Evolutionary conservation across 805 yeast genomes (phyloP), one percentile per base, ranked within the genome.

Genomic region (Spathaspora arborariae): DNA sequence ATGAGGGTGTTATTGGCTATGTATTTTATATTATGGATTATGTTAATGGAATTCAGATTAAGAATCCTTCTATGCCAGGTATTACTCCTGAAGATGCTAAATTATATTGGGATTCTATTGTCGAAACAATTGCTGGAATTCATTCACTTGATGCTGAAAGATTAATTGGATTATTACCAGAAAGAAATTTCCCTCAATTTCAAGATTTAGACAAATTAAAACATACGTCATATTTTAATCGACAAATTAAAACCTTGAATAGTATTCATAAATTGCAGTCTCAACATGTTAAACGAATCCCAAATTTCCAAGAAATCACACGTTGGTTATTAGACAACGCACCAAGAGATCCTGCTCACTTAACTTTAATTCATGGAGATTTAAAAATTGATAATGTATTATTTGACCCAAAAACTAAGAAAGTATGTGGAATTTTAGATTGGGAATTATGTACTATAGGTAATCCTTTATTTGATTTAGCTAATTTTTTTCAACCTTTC

Each of bases 401-500:
- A 27, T 76, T 77, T 64, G 75, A 84, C 61, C 81, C 80, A 52
- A 73, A 72, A 0, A 68, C 72, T 40, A 73, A 74, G 18, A 58
- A 60, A 39, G 79, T 81, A 2, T 62, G 75, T 42, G 84, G 85
- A 0, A 77, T 81, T 2, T 64, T 81, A 37, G 86, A 81, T 56
- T 81, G 87, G 87, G 87, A 81, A 56, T 62, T 81, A 35, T 79
- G 84, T 51, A 81, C 86, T 0, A 65, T 78, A 47, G 87, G 87
- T 0, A 84, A 81, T 52, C 87, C 87, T 0, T 58, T 81, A 39
- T 81, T 82, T 49, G 87, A 81, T 53, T 62, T 81, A 24, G 78
- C 84, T 15, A 81, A 81, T 55, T 65, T 80, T 22, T 62, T 81
- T 20, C 83, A 78, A 55, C 81, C 84, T 10, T 80, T 72, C 55